Conservation (phyloP, 345 rosid species). For the Aquilaria malaccensis region DNA sequence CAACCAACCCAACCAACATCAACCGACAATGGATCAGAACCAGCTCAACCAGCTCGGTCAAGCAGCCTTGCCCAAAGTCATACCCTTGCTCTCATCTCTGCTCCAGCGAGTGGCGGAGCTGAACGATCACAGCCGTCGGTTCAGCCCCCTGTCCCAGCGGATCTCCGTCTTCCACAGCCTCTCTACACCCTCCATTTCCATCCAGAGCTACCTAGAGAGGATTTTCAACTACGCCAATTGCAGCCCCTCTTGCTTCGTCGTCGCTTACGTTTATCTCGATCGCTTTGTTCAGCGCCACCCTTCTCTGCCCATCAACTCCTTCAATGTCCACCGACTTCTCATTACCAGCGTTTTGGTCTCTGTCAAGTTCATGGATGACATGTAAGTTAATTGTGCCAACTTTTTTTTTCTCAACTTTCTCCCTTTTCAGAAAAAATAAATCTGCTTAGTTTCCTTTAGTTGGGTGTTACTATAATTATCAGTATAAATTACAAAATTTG, state of each 20-base stretch:
- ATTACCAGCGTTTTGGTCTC: conserved; percentile 73
- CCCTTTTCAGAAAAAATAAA: not conserved
- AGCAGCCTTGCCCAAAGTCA: conserved; percentile 37
- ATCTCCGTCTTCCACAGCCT: conserved; percentile 49
- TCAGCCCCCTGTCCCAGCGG: conserved; percentile 35
- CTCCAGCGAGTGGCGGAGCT: conserved; percentile 43
- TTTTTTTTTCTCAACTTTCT: not conserved
- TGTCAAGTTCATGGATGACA: conserved; percentile 78
- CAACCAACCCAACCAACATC: conserved; percentile 1
- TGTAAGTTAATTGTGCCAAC: conserved; percentile 32
- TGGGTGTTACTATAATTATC: no score
- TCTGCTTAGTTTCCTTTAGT: no score
- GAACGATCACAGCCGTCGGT: conserved; percentile 29
- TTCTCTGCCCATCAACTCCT: conserved; percentile 45
- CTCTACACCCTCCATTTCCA: conserved; percentile 47
- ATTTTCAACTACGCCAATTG: conserved; percentile 68
- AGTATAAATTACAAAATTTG: not conserved
- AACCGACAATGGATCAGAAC: conserved; percentile 20
- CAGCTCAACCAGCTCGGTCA: not conserved
- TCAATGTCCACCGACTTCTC: conserved; percentile 61
- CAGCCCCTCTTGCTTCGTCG: conserved; percentile 66
- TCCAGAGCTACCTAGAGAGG: conserved; percentile 62
- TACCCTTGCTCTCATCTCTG: conserved; percentile 38
- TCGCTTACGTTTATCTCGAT: conserved; percentile 66
- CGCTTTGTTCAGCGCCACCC: conserved; percentile 53